Conservation (phyloP, 1,284 basidiomycete species). For the Ceratobasidium sp. region DNA sequence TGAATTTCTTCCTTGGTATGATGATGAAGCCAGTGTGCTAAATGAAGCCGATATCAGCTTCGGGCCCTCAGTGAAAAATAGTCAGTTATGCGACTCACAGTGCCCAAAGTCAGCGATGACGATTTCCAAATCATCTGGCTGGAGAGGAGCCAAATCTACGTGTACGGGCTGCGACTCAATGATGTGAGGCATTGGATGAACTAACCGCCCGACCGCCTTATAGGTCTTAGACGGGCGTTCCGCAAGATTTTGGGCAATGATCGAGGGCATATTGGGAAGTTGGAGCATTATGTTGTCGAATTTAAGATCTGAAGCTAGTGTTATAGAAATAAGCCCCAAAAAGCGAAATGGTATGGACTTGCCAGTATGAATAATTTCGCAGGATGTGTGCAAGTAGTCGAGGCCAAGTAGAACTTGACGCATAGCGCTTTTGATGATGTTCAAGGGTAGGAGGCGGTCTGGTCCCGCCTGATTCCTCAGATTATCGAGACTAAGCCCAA, state of each 20-base stretch:
- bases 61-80: no score
- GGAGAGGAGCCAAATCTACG: neutral
- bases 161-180: neutral
- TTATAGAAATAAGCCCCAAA: neutral
- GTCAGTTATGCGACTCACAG: neutral
- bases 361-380: conserved; percentile 92
- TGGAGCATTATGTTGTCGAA: conserved; percentile 95
- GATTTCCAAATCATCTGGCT: neutral
- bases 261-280: neutral
- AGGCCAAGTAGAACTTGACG: conserved; percentile 95
- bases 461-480: neutral
- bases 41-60: neutral
- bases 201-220: no score
- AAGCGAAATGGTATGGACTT: neutral
- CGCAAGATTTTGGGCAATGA: neutral
- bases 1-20: neutral
- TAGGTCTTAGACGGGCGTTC: neutral
- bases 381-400: conserved; percentile 97
- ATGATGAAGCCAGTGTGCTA: conserved; percentile 1
- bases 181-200: neutral
- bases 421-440: conserved; percentile 93
- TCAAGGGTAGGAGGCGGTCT: conserved; percentile 84
- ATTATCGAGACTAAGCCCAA: neutral
- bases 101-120: neutral
- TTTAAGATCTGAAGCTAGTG: conserved; percentile 74